Base-by-base conservation (phyloP, 805 yeast genomes). In the Candida lessepsii region DNA sequence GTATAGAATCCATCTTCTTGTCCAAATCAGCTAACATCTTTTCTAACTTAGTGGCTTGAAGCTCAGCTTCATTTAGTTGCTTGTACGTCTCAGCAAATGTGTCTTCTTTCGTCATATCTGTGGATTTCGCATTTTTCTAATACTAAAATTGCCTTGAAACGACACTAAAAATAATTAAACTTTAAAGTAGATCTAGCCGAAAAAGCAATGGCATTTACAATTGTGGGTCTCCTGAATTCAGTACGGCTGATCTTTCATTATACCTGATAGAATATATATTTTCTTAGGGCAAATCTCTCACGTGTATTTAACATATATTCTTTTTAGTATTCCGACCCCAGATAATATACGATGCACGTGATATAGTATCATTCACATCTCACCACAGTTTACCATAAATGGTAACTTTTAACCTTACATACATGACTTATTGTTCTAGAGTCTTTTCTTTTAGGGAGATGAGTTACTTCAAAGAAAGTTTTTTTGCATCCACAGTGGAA, bases 61-160 rank as follows among this genome's bases (percentile, higher is more conserved):
- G 56, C 55, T 85, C 93, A 2, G 88, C 93, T 42, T 82, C 84
- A 39, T 72, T 72, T 32, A 85, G 60, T 51, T 80, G 75, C 49
- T 76, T 69, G 56, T 78, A 78, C 0, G 86, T 74, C 11, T 78
- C 79, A 5, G 78, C 76, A 37, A 81, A 17, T 9, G 19, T 14
- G 14, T 47, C 43, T 15, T 47, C 46, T 15, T 32, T 18, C 5
- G 47, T 43, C 50, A 46, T 46, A 9, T 7, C 19, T n/a, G 35
- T 21, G 27, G 21, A 19, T 14, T 32, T 32, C 35, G 27, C 35
- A 32, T 15, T 32, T 21, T 21, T 26, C 15, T n/a, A 26, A 23
- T 23, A 23, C 26, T 11, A 11, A 9, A 23, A 11, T 23, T 9
- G 26, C 26, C 11, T 23, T 23, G n/a, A n/a, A n/a, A n/a, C n/a